phyloP scores from a whole-genome alignment of 176 grass and related monocot species.

The Oryza longistaminata region DNA sequence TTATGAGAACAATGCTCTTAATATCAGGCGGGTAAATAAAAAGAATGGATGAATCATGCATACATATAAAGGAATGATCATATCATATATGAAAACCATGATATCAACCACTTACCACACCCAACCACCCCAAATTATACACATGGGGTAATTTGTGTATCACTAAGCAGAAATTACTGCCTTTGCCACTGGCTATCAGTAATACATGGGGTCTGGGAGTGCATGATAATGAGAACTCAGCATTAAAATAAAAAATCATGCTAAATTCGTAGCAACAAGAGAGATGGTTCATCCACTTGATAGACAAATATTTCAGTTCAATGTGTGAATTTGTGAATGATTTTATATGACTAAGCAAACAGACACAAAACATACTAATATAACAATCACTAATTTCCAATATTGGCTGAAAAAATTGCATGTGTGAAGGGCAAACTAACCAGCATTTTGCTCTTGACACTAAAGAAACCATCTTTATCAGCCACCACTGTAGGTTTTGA shows the following conservation, averaged over 20 bases:
- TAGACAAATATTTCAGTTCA: background rate
- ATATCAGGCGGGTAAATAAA: background rate
- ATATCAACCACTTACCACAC: background rate
- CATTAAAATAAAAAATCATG: background rate
- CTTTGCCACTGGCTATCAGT: background rate
- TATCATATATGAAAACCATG: constrained; percentile 10
- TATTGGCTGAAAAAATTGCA: background rate
- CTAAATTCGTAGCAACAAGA: background rate
- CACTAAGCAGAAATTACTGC: too few relatives aligned
- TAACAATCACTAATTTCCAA: background rate
- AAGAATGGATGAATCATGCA: background rate
- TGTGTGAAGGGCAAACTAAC: constrained; percentile 45
- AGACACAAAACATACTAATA: background rate
- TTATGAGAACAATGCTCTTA: background rate
- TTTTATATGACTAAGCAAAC: background rate
- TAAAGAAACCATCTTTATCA: constrained; percentile 84
- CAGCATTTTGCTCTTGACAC: constrained; percentile 97
- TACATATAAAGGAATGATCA: background rate
- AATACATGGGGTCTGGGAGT: background rate
- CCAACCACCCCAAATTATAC: too few relatives aligned
- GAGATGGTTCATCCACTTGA: background rate
- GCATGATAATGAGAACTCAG: background rate
- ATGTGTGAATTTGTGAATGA: background rate
- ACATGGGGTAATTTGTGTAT: too few relatives aligned
- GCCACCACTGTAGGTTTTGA: constrained; percentile 79